A percentile compares a stretch with the other conserved stretches of the same genome.
These are phyloP conservation scores for Eucalyptus marginata DNA, from an alignment of 345 rosid species.

Conservation along the genomic window DNA sequence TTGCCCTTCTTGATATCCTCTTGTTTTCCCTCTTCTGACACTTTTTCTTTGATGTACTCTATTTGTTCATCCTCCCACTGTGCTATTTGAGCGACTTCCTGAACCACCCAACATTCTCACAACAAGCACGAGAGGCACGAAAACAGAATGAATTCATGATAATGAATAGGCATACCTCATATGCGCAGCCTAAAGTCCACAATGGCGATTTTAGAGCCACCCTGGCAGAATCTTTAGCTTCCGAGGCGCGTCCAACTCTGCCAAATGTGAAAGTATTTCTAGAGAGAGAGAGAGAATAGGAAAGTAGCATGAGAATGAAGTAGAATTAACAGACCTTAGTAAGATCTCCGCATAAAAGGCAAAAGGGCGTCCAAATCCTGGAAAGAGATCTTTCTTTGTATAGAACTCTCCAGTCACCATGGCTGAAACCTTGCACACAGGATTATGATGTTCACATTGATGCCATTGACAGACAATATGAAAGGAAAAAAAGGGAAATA, in stretches of 20 bases:
- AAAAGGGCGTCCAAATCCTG: constrained; percentile 89
- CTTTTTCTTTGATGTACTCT: constrained; percentile 72
- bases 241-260: constrained; percentile 61
- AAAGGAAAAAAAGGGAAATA: not conserved
- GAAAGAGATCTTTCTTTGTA: constrained; percentile 63
- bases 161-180: constrained; percentile 26
- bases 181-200: constrained; percentile 86
- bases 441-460: not conserved
- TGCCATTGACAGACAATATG: not conserved
- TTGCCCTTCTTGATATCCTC: constrained; percentile 87
- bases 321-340: constrained; percentile 35
- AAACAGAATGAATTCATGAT: not conserved
- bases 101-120: not conserved
- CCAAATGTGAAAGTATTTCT: not conserved
- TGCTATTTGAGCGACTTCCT: constrained; percentile 70
- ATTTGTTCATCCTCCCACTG: constrained; percentile 95
- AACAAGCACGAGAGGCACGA: not conserved
- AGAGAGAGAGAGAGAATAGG: not conserved
- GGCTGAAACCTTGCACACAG: constrained; percentile 57
- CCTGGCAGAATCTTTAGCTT: constrained; percentile 90
- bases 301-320: not conserved
- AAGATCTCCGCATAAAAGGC: constrained; percentile 71
- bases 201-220: constrained; percentile 79
- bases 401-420: constrained; percentile 85
- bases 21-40: constrained; percentile 60